Evolutionary conservation across 2,329 filamentous ascomycete species (phyloP).

Genomic region (Aspergillus pseudoviridinutans): DNA sequence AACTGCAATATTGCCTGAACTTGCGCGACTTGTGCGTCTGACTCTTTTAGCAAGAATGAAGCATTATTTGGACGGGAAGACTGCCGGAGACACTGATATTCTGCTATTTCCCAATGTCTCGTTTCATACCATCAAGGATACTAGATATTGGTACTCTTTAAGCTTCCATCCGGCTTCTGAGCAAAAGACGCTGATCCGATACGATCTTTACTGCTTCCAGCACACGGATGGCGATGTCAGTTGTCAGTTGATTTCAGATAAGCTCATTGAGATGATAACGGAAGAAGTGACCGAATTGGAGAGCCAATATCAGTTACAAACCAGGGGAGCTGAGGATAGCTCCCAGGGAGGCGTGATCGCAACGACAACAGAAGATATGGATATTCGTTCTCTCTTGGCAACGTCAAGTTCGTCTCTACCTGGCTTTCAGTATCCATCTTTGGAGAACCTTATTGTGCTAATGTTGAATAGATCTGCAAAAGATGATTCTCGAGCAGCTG

Average conservation of each 20-base stretch:
- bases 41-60: neutral
- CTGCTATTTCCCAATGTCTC: constrained; percentile 23
- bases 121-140: constrained; percentile 17
- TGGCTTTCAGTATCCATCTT: neutral
- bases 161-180: constrained; percentile 25
- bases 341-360: neutral
- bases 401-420: neutral
- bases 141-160: constrained; percentile 19
- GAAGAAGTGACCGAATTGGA: constrained; percentile 9
- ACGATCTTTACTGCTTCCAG: constrained; percentile 23
- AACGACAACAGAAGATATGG: neutral
- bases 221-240: neutral
- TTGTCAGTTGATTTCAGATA: neutral
- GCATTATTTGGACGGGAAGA: neutral
- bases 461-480: constrained; percentile 3
- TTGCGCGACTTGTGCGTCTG: neutral
- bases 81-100: neutral
- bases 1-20: neutral
- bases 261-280: constrained; percentile 1
- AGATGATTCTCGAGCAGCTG: constrained; percentile 15
- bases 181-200: constrained; percentile 25
- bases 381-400: too few species aligned
- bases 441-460: neutral
- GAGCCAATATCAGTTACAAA: constrained; percentile 8
- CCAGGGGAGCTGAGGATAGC: constrained; percentile 3